Evolutionary conservation across 139 green algal genomes (phyloP).

Genomic region (Coelastrella sp.): DNA sequence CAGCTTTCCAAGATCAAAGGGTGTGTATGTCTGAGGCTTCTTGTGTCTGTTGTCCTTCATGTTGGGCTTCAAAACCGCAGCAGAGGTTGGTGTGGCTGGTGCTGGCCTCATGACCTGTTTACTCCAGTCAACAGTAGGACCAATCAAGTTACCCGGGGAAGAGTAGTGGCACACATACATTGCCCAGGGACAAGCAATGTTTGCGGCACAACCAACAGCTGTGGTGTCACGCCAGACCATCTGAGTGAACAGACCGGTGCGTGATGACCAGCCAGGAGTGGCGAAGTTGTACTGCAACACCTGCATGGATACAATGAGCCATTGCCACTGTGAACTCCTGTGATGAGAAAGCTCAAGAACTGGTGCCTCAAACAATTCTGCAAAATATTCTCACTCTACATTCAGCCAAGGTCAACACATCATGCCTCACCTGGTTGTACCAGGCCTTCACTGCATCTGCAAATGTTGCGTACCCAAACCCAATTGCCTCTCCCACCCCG

Average conservation of each 20-base stretch:
- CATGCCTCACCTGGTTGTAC: constrained; percentile 50
- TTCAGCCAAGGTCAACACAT: too few species aligned
- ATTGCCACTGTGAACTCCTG: too few species aligned
- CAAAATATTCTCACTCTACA: too few species aligned
- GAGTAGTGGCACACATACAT: constrained; percentile 55
- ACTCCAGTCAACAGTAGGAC: constrained; percentile 21
- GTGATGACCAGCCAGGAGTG: neutral
- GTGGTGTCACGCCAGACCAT: constrained; percentile 45
- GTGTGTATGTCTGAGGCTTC: neutral
- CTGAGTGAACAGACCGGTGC: constrained; percentile 38
- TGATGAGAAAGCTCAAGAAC: neutral
- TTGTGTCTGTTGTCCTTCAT: neutral
- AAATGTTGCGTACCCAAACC: constrained; percentile 33
- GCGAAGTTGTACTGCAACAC: constrained; percentile 18
- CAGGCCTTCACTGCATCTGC: constrained; percentile 32
- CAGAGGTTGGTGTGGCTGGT: neutral
- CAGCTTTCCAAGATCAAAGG: neutral
- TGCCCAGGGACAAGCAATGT: neutral
- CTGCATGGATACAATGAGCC: too few species aligned
- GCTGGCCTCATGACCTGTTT: constrained; percentile 21
- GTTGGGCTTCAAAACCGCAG: constrained; percentile 12
- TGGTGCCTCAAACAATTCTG: neutral
- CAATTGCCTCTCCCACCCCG: constrained; percentile 45
- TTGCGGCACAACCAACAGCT: constrained; percentile 24
- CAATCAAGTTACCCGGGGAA: constrained; percentile 44